A percentile compares a stretch with the other conserved stretches of the same genome.
These are phyloP conservation scores for Tolypocladium cylindrosporum DNA, from an alignment of 2,329 filamentous ascomycete genomes.

Conservation along the genomic window DNA sequence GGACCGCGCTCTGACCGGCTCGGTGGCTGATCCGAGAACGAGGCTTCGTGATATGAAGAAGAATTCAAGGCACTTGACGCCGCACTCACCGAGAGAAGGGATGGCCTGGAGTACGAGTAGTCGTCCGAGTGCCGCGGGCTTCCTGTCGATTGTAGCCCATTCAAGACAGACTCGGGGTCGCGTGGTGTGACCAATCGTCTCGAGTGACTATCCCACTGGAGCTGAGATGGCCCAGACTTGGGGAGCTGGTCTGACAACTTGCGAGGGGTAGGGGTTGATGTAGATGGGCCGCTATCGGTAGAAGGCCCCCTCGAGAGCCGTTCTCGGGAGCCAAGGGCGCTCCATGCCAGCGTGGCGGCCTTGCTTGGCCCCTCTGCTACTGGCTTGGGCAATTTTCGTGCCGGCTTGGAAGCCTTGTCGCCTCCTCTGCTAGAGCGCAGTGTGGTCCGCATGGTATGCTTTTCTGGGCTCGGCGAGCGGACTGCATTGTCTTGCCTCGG, in stretches of 20 bases:
- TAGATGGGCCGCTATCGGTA: constrained; percentile 12
- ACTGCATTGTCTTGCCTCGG: constrained; percentile 26
- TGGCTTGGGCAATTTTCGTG: constrained; percentile 30
- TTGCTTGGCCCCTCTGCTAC: constrained; percentile 47
- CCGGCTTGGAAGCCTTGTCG: constrained; percentile 30
- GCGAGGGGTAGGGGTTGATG: constrained; percentile 11
- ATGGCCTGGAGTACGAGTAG: constrained; percentile 25
- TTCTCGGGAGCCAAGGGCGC: constrained; percentile 30
- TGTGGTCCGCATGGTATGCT: constrained; percentile 52
- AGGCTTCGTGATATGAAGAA: constrained; percentile 14
- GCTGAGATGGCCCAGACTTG: constrained; percentile 19
- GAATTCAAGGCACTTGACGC: constrained; percentile 44
- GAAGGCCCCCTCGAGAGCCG: constrained; percentile 16
- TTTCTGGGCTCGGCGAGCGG: constrained; percentile 48
- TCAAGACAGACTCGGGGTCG: constrained; percentile 17
- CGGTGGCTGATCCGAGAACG: constrained; percentile 8
- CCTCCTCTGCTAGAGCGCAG: constrained; percentile 38
- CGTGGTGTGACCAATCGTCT: constrained; percentile 36
- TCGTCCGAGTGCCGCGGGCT: constrained; percentile 29
- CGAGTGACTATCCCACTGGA: constrained; percentile 46
- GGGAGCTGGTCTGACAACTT: constrained; percentile 20
- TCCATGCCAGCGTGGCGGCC: constrained; percentile 56
- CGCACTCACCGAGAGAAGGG: constrained; percentile 42
- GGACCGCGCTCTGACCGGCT: constrained; percentile 9
- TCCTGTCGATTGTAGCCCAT: constrained; percentile 17